These are phyloP conservation scores for Yamadazyma sp. DNA, from an alignment of 805 yeast species.

Conservation along the genomic window DNA sequence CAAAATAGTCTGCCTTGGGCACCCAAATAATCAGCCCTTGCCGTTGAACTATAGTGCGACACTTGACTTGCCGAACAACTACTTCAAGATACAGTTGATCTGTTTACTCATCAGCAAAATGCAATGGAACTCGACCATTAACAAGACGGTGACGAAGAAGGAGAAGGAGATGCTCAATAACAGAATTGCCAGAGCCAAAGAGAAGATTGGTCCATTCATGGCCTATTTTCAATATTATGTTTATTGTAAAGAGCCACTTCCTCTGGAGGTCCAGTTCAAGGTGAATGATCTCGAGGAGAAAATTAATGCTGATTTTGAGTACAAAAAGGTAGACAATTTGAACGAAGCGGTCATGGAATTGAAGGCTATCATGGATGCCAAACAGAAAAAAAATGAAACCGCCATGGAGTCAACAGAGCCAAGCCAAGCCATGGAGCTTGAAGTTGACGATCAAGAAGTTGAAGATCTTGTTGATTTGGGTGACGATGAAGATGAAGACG, in stretches of 20 bases:
- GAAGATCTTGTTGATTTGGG: conserved; percentile 22
- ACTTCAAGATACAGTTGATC: conserved; percentile 64
- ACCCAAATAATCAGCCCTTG: conserved; percentile 51
- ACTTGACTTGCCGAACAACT: conserved; percentile 65
- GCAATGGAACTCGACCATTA: not conserved
- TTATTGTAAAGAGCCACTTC: conserved; percentile 63
- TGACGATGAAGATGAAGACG: conserved; percentile 21
- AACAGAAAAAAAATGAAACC: conserved; percentile 7
- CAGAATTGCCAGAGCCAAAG: conserved; percentile 7
- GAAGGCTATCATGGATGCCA: conserved; percentile 17
- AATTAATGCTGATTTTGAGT: conserved; percentile 26
- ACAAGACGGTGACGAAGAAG: not conserved
- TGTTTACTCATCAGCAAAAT: conserved; percentile 18
- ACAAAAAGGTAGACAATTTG: conserved; percentile 35
- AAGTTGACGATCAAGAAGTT: conserved; percentile 22
- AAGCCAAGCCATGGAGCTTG: conserved; percentile 17
- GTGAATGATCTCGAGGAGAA: conserved; percentile 45
- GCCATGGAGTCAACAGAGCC: conserved; percentile 16
- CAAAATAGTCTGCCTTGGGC: conserved; percentile 63
- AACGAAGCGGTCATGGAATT: conserved; percentile 46
- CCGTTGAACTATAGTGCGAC: conserved; percentile 49
- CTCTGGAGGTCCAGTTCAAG: conserved; percentile 59
- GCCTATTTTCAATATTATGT: conserved; percentile 71
- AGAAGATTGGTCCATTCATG: conserved; percentile 36
- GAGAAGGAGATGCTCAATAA: not conserved